Conservation (phyloP, 768 basidiomycete genomes). For the Vararia minispora region DNA sequence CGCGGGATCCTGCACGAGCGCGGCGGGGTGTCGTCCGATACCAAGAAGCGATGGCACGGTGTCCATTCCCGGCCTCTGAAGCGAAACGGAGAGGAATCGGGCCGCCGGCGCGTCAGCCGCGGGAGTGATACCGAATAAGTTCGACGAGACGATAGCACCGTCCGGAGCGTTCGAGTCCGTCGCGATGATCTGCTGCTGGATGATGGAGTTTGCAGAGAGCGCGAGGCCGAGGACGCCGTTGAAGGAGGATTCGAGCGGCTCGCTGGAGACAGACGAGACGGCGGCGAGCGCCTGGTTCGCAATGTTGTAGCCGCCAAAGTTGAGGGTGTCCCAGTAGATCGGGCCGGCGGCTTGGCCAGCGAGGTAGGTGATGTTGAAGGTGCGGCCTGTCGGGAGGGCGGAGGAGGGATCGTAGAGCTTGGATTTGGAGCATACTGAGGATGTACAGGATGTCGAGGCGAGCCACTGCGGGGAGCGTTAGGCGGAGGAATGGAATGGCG, state of each 20-base stretch:
- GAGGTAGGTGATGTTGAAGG: slow-evolving; percentile 48
- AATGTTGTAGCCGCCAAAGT: slow-evolving; percentile 54
- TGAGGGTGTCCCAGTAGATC: slow-evolving; percentile 58
- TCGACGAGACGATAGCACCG: slow-evolving; percentile 58
- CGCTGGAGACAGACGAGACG: slow-evolving; percentile 38
- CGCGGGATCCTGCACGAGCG: slow-evolving; percentile 40
- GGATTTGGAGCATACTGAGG: slow-evolving; percentile 36
- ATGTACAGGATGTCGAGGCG: slow-evolving; percentile 52
- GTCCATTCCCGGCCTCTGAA: slow-evolving; percentile 55
- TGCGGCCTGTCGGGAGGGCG: slow-evolving; percentile 29
- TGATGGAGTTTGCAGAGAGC: slow-evolving; percentile 61
- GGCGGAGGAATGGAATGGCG: neutral
- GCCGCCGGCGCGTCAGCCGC: slow-evolving; percentile 36
- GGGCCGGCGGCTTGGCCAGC: slow-evolving; percentile 48
- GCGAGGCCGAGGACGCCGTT: slow-evolving; percentile 67
- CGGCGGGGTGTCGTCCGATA: slow-evolving; percentile 55
- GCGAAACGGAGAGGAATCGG: slow-evolving; percentile 56
- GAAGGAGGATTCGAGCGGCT: slow-evolving; percentile 47
- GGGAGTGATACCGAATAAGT: slow-evolving; percentile 61
- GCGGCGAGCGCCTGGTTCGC: slow-evolving; percentile 64
- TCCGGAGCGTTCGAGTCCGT: slow-evolving; percentile 39
- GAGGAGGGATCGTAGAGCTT: slow-evolving; percentile 44
- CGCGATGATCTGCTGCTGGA: slow-evolving; percentile 39
- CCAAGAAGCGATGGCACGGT: slow-evolving; percentile 49
- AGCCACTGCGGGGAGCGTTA: slow-evolving; percentile 45